Evolutionary conservation across 768 basidiomycete species (phyloP).

Genomic region (Cyclocybe aegerita): DNA sequence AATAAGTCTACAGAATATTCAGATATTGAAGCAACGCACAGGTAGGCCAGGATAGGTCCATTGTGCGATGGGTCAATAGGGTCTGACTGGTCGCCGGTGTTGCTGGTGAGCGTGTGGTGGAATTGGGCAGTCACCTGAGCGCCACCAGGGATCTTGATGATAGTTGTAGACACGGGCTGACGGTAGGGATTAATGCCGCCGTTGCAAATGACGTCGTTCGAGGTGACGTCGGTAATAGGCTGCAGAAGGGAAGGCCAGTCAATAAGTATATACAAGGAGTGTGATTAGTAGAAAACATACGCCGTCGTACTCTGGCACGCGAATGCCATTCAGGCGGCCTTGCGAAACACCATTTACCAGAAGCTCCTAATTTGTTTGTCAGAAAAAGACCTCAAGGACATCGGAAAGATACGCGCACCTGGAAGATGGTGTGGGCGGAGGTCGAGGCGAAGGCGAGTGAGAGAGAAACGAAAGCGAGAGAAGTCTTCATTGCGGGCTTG

Average conservation of each 20-base stretch:
- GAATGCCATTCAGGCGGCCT: constrained; percentile 41
- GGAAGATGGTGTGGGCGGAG: constrained; percentile 54
- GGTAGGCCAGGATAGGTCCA: constrained; percentile 50
- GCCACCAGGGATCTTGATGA: constrained; percentile 53
- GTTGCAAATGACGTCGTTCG: constrained; percentile 58
- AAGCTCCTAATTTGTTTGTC: constrained; percentile 31
- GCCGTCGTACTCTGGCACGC: constrained; percentile 45
- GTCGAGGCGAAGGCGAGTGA: constrained; percentile 17
- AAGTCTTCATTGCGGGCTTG: too few relatives aligned
- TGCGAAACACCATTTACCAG: constrained; percentile 51
- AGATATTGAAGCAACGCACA: constrained; percentile 31
- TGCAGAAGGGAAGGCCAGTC: constrained; percentile 14
- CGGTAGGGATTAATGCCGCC: constrained; percentile 58
- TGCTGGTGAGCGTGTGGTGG: constrained; percentile 46
- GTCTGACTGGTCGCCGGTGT: constrained; percentile 40
- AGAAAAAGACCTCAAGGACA: not conserved
- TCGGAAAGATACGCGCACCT: constrained; percentile 25
- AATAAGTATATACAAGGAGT: not conserved
- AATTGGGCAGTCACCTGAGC: constrained; percentile 51
- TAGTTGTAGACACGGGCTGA: constrained; percentile 39
- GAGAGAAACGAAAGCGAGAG: too few relatives aligned
- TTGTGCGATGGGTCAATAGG: constrained; percentile 53
- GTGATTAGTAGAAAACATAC: constrained; percentile 18
- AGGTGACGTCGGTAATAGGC: constrained; percentile 58
- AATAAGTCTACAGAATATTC: not conserved